Evolutionary conservation across 73 alveolate genomes (phyloP).

Genomic region (Blepharisma stoltei): DNA sequence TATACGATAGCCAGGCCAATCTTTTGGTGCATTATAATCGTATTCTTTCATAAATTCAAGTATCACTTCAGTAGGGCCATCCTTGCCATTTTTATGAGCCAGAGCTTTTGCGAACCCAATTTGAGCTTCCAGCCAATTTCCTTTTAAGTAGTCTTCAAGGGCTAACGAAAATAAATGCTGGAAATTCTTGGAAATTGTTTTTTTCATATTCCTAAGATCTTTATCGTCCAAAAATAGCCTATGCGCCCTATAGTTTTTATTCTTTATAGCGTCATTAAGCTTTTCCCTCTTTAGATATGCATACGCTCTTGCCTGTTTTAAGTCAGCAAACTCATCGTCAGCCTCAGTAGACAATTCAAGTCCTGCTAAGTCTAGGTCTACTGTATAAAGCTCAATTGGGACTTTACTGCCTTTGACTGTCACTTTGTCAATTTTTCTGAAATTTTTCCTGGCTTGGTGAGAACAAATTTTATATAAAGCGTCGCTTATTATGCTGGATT

Average conservation of each 20-base stretch:
- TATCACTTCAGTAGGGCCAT: slow-evolving; percentile 52
- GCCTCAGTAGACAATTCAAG: background rate
- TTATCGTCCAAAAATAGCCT: slow-evolving; percentile 55
- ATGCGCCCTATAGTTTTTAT: background rate
- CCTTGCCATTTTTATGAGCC: slow-evolving; percentile 44
- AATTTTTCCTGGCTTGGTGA: slow-evolving; percentile 22
- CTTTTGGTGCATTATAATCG: slow-evolving; percentile 33
- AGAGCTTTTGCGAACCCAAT: slow-evolving; percentile 61
- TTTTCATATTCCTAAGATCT: slow-evolving; percentile 72
- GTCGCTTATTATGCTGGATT: slow-evolving; percentile 66
- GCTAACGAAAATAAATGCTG: slow-evolving; percentile 57
- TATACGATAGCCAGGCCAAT: slow-evolving; percentile 32
- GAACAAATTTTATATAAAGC: slow-evolving; percentile 44
- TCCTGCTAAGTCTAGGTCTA: slow-evolving; percentile 42
- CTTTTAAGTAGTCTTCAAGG: slow-evolving; percentile 71
- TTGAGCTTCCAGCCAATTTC: slow-evolving; percentile 85
- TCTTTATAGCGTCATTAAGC: background rate
- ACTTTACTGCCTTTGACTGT: slow-evolving; percentile 65
- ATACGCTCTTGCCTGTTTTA: background rate
- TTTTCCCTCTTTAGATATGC: background rate
- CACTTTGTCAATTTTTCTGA: slow-evolving; percentile 69
- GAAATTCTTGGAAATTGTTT: slow-evolving; percentile 64
- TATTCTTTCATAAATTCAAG: slow-evolving; percentile 43
- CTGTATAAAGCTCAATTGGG: slow-evolving; percentile 65
- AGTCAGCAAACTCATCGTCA: slow-evolving; percentile 15